These are phyloP conservation scores for Chiua sp. DNA, from an alignment of 1,284 basidiomycete genomes.

Conservation along the genomic window DNA sequence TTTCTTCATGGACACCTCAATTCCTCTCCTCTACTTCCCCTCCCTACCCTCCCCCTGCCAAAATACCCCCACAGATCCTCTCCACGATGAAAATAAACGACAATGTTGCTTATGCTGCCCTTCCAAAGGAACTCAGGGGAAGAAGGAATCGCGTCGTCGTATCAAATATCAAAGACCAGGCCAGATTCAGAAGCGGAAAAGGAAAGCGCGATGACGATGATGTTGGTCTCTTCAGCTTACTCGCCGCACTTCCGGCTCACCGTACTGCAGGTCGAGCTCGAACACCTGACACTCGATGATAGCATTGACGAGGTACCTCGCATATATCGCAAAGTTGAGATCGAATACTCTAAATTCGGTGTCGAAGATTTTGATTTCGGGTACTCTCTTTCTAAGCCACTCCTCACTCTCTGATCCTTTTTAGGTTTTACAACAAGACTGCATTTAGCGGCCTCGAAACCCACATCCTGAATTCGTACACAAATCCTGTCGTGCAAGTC, in stretches of 20 bases:
- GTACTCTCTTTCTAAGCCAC: constrained; percentile 44
- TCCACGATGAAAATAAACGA: constrained; percentile 86
- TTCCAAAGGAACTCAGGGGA: constrained; percentile 85
- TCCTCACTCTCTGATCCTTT: background rate
- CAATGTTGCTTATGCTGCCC: constrained; percentile 85
- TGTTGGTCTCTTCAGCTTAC: constrained; percentile 16
- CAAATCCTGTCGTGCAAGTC: constrained; percentile 91
- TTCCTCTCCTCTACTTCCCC: constrained; percentile 51
- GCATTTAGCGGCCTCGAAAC: constrained; percentile 94
- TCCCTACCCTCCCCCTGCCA: constrained; percentile 67
- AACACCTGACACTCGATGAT: constrained; percentile 53
- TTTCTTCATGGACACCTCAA: constrained; percentile 80
- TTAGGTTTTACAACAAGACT: constrained; percentile 92
- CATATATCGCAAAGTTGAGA: constrained; percentile 92
- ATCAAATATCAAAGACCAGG: constrained; percentile 53
- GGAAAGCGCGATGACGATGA: constrained; percentile 50
- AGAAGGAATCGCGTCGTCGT: constrained; percentile 76
- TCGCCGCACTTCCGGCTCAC: constrained; percentile 1
- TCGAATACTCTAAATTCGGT: constrained; percentile 99
- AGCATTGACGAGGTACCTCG: constrained; percentile 73
- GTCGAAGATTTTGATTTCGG: constrained; percentile 99
- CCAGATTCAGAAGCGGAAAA: constrained; percentile 89
- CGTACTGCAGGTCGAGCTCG: constrained; percentile 49
- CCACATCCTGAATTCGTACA: constrained; percentile 97
- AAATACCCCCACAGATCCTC: constrained; percentile 82